phyloP scores from a whole-genome alignment of 1,284 basidiomycete genomes.

The Bondarzewia mesenterica region DNA sequence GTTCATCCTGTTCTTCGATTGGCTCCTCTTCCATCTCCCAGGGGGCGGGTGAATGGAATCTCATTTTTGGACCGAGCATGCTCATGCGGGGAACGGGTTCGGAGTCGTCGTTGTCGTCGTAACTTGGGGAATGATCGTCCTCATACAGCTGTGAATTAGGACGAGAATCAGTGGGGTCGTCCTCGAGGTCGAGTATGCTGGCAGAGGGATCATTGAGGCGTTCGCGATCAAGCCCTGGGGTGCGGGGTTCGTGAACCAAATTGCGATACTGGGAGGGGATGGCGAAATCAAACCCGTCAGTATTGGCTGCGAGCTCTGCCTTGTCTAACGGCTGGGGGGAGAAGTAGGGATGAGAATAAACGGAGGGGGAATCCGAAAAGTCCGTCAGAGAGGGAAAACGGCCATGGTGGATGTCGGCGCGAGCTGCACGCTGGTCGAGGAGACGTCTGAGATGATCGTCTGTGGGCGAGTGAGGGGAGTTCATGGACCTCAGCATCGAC shows the following conservation, averaged over 20 bases:
- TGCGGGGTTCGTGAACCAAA: constrained; percentile 18
- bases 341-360: constrained; percentile 53
- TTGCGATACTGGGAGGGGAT: constrained; percentile 19
- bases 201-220: constrained; percentile 39
- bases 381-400: constrained; percentile 47
- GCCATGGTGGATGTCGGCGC: constrained; percentile 34
- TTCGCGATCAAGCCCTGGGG: constrained; percentile 27
- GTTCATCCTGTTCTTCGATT: constrained; percentile 38
- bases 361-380: constrained; percentile 57
- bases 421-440: constrained; percentile 46
- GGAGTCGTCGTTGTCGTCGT: constrained; percentile 24
- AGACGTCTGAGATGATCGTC: constrained; percentile 42
- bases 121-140: constrained; percentile 10
- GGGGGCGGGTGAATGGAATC: constrained; percentile 69
- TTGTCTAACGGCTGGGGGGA: constrained; percentile 35
- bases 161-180: constrained; percentile 28
- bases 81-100: constrained; percentile 48
- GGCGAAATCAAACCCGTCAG: constrained; percentile 20
- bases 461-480: constrained; percentile 22
- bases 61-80: constrained; percentile 69
- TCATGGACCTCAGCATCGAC: constrained; percentile 9
- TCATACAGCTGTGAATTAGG: constrained; percentile 3
- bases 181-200: constrained; percentile 52
- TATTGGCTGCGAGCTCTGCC: constrained; percentile 18
- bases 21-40: constrained; percentile 61